phyloP scores from a whole-genome alignment of 495 filamentous ascomycete species.

The Aspergillus olivimuriae region DNA sequence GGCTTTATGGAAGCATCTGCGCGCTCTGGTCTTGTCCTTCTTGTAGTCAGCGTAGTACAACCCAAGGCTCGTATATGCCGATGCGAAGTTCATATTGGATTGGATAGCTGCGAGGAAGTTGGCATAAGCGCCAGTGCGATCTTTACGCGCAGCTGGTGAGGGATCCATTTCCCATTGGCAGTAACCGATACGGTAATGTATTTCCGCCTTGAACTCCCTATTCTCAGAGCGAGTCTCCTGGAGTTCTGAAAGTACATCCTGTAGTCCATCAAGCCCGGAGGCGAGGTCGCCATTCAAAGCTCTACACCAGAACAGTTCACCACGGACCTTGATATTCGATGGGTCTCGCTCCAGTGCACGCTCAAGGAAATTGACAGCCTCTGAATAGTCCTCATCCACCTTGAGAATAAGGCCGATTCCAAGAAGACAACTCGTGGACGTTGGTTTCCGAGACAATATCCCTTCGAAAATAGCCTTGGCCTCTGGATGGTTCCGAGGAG shows the following conservation, averaged over 20 bases:
- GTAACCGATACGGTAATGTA: slow-evolving; percentile 79
- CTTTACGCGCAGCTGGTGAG: slow-evolving; percentile 63
- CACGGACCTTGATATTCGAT: slow-evolving; percentile 64
- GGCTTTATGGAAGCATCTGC: slow-evolving; percentile 92
- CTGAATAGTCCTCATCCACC: slow-evolving; percentile 78
- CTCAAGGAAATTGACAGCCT: slow-evolving; percentile 70
- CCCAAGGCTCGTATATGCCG: slow-evolving; percentile 90
- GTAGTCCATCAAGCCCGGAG: slow-evolving; percentile 57
- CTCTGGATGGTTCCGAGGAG: slow-evolving; percentile 82
- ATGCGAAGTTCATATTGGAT: slow-evolving; percentile 81
- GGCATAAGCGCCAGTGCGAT: slow-evolving; percentile 70
- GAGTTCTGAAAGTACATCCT: slow-evolving; percentile 58
- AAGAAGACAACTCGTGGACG: slow-evolving; percentile 72
- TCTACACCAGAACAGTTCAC: slow-evolving; percentile 85
- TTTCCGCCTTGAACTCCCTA: slow-evolving; percentile 71
- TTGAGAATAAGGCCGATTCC: slow-evolving; percentile 87
- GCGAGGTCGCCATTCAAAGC: slow-evolving; percentile 71
- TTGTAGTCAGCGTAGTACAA: slow-evolving; percentile 91
- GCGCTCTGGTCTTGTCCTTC: slow-evolving; percentile 74
- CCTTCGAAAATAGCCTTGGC: slow-evolving; percentile 75
- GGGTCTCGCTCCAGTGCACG: slow-evolving; percentile 66
- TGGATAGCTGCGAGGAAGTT: slow-evolving; percentile 80
- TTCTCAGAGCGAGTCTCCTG: slow-evolving; percentile 47
- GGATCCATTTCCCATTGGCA: slow-evolving; percentile 81
- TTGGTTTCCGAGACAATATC: slow-evolving; percentile 64